Conservation (phyloP, 768 basidiomycete species). For the Phaeolepiota aurea region DNA sequence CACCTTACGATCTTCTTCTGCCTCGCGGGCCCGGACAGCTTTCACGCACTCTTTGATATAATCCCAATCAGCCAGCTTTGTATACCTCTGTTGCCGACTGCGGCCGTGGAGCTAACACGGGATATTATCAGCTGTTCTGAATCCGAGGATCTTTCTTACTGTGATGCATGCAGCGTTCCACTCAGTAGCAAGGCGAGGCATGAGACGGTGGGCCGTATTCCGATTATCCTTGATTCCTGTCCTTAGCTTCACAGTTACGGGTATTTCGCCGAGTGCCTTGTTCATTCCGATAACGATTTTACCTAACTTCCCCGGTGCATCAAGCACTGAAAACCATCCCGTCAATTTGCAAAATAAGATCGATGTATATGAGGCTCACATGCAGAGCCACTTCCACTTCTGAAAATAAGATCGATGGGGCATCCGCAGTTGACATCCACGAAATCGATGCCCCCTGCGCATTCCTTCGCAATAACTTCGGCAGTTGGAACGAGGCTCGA, state of each 20-base stretch:
- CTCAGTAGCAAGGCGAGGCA: constrained; percentile 63
- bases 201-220: constrained; percentile 85
- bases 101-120: constrained; percentile 81
- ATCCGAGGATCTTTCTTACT: constrained; percentile 15
- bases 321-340: constrained; percentile 52
- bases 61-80: constrained; percentile 87
- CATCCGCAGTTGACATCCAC: constrained; percentile 96
- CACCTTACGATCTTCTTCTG: constrained; percentile 60
- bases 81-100: constrained; percentile 91
- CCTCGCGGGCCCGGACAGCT: constrained; percentile 62
- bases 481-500: constrained; percentile 70
- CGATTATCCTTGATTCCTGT: constrained; percentile 88
- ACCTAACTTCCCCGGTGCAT: constrained; percentile 72
- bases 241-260: constrained; percentile 85
- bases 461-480: constrained; percentile 70
- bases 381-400: constrained; percentile 83
- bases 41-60: constrained; percentile 88
- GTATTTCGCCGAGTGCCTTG: constrained; percentile 81
- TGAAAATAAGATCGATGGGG: constrained; percentile 95
- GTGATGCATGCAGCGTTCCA: constrained; percentile 39
- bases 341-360: not conserved
- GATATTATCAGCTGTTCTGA: constrained; percentile 2
- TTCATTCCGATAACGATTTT: constrained; percentile 91
- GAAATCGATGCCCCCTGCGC: constrained; percentile 67
- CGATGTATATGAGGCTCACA: constrained; percentile 36